A percentile compares a stretch with the other conserved stretches of the same genome.
These are phyloP conservation scores for Cladorrhinum sp. DNA, from an alignment of 2,329 filamentous ascomycete species.

Conservation along the genomic window DNA sequence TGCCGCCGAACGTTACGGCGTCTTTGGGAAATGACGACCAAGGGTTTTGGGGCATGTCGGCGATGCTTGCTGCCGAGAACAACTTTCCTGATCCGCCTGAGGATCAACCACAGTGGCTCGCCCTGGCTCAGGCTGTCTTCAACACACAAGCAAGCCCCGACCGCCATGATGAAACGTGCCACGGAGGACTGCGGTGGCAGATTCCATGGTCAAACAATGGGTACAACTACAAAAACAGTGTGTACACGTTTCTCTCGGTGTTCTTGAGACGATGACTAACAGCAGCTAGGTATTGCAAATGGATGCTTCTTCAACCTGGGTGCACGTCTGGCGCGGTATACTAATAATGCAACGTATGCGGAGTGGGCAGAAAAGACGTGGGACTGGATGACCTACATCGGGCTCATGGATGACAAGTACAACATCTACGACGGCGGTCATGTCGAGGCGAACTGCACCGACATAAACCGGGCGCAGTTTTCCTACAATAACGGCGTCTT, in stretches of 20 bases:
- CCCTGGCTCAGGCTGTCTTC: slow-evolving; percentile 67
- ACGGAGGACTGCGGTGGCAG: slow-evolving; percentile 74
- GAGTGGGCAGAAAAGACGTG: slow-evolving; percentile 61
- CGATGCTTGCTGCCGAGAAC: slow-evolving; percentile 64
- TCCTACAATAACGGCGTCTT: slow-evolving; percentile 64
- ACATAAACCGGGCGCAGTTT: slow-evolving; percentile 59
- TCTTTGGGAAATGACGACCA: slow-evolving; percentile 66
- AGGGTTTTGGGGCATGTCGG: slow-evolving; percentile 66
- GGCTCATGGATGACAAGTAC: slow-evolving; percentile 55
- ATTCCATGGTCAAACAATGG: slow-evolving; percentile 71
- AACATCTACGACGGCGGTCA: slow-evolving; percentile 63
- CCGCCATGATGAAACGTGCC: slow-evolving; percentile 62
- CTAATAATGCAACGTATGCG: slow-evolving; percentile 61
- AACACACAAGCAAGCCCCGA: slow-evolving; percentile 57
- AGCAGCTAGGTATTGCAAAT: slow-evolving; percentile 59
- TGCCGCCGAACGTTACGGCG: slow-evolving; percentile 52
- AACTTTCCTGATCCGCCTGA: slow-evolving; percentile 58
- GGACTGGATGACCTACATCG: slow-evolving; percentile 56
- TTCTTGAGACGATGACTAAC: slow-evolving; percentile 37
- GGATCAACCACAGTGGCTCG: slow-evolving; percentile 57
- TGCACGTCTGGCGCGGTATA: slow-evolving; percentile 71
- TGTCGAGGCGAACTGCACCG: slow-evolving; percentile 54
- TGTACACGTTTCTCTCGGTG: not conserved
- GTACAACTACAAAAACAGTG: slow-evolving; percentile 72
- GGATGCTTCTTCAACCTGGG: slow-evolving; percentile 63